These are phyloP conservation scores for Lanmaoa pseudosensibilis DNA, from an alignment of 768 basidiomycete genomes.

Conservation along the genomic window DNA sequence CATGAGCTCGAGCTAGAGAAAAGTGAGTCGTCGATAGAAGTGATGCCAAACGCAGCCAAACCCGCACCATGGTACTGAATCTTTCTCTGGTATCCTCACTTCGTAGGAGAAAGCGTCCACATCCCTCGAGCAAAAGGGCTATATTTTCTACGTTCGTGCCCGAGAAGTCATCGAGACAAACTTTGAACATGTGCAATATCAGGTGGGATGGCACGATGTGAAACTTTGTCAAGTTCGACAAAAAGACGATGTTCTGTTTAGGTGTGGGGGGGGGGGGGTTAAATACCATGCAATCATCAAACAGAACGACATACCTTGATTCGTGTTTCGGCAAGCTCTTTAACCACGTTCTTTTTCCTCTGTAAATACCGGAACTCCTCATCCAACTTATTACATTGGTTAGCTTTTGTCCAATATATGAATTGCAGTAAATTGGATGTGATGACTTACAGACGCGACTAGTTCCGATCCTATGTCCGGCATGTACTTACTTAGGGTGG, in stretches of 20 bases:
- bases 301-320: conserved; percentile 58
- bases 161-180: conserved; percentile 93
- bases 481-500: conserved; percentile 89
- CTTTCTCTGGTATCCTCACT: conserved; percentile 85
- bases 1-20: conserved; percentile 82
- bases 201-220: conserved; percentile 85
- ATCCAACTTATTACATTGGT: conserved; percentile 62
- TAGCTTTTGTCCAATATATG: not conserved
- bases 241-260: conserved; percentile 80
- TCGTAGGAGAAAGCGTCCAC: conserved; percentile 87
- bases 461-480: conserved; percentile 87
- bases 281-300: not conserved
- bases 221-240: conserved; percentile 96
- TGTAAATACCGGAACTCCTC: conserved; percentile 97
- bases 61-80: conserved; percentile 80
- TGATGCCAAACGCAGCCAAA: not conserved
- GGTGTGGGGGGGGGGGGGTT: not conserved
- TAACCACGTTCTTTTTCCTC: conserved; percentile 88
- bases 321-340: conserved; percentile 83
- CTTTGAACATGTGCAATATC: conserved; percentile 95
- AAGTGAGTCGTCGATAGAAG: conserved; percentile 8
- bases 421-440: not conserved
- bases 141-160: conserved; percentile 93
- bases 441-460: conserved; percentile 65
- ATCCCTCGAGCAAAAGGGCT: conserved; percentile 87